phyloP scores from a whole-genome alignment of 2,329 filamentous ascomycete species.

The Beauveria pseudobassiana region DNA sequence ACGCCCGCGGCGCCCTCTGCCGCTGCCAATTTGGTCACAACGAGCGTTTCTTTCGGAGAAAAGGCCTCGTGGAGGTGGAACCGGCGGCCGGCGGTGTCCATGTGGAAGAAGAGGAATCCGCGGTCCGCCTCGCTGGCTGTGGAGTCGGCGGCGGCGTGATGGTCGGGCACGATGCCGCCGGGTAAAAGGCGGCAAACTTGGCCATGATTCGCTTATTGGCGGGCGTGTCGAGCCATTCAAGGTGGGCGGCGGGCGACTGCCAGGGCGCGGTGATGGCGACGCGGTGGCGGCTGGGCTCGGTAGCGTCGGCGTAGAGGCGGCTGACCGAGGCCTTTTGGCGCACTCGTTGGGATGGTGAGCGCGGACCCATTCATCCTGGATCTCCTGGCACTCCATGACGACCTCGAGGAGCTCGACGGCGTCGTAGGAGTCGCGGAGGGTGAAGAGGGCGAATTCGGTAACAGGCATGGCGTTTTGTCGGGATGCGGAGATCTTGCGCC shows the following conservation, averaged over 20 bases:
- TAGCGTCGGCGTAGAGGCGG: conserved; percentile 27
- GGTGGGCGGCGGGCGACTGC: conserved; percentile 34
- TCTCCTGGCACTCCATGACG: conserved; percentile 23
- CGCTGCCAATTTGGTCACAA: conserved; percentile 28
- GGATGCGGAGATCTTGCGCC: neutral
- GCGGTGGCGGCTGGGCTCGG: conserved; percentile 24
- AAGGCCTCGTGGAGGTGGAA: conserved; percentile 20
- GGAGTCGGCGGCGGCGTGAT: conserved; percentile 28
- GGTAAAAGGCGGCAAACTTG: conserved; percentile 27
- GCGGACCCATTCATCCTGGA: conserved; percentile 34
- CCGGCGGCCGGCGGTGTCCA: conserved; percentile 25
- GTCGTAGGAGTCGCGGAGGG: conserved; percentile 22
- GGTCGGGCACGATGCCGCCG: neutral
- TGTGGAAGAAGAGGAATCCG: conserved; percentile 33
- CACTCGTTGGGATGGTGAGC: conserved; percentile 28
- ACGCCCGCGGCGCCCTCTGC: conserved; percentile 23
- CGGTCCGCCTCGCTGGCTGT: conserved; percentile 11
- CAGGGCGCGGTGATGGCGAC: conserved; percentile 39
- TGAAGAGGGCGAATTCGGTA: conserved; percentile 33
- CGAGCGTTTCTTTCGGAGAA: conserved; percentile 22
- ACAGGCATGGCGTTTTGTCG: conserved; percentile 26
- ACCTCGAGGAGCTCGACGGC: conserved; percentile 26
- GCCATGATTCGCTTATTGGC: conserved; percentile 32
- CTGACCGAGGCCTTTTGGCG: conserved; percentile 26
- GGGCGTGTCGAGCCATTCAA: conserved; percentile 34